Base-by-base conservation (phyloP, 345 rosid genomes). In the Mallotus nudiflorus region DNA sequence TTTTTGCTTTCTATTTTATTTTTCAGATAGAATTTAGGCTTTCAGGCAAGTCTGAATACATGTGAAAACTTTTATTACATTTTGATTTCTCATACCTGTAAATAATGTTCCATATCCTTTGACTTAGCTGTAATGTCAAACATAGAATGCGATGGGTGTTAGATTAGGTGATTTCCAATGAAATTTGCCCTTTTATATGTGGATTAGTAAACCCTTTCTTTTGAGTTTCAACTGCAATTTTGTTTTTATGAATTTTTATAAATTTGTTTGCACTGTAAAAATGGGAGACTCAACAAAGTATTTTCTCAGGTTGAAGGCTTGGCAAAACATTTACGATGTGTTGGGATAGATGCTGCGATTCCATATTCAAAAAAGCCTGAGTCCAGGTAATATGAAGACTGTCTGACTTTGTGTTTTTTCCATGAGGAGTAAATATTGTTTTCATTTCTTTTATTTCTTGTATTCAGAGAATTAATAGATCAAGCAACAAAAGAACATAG, bases 321-420 rank as follows among this genome's bases (percentile, higher is more conserved):
- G 87, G 98, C 98, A 5, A 93, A 93, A 77, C 97, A 93, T 85
- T 80, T 93, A 57, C 90, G 92, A 2, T 93, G 98, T 78, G 97
- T 93, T 57, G 97, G 97, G 22, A 72, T 93, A 55, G 97, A 93
- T 83, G 98, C 97, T 77, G 96, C 97, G 45, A 76, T 88, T 67
- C 92, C 97, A 40, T 71, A 28, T 68, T 83, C 84, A 0, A 91
- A 75, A 78, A 91, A 79, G 79, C 97, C 98, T 1, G 90, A 87
- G 68, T 71, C 97, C 44, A 91, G 98, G 96, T 91, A 66, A 60
- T 58, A 51, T 10, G 44, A 51, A 50, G 37, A 42, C 13, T 62
- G 18, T 29, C 19, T 61, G 15, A 1, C 18, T 12, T 3, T 55
- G 20, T 49, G 16, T 10, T 16, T 3, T 69, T 49, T 11, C 42